phyloP scores from a whole-genome alignment of 805 yeast species.

The Spathaspora arborariae region DNA sequence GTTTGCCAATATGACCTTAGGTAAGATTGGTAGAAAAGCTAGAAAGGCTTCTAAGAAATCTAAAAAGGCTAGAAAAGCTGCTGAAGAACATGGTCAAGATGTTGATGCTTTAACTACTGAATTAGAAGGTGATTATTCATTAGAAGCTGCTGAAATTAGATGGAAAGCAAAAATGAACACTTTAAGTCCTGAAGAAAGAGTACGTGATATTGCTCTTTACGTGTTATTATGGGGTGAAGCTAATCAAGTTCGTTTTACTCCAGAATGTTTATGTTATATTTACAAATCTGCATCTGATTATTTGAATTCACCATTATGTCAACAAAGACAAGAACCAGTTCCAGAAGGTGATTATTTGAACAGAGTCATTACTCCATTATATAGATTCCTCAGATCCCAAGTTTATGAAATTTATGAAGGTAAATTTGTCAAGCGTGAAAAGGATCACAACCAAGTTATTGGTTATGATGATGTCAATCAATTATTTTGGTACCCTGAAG shows the following conservation, averaged over 20 bases:
- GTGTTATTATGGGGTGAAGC: conserved; percentile 87
- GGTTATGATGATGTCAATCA: conserved; percentile 99
- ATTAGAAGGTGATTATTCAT: conserved; percentile 79
- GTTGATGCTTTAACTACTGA: conserved; percentile 60
- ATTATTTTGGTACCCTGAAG: conserved; percentile 99
- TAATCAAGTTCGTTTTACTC: conserved; percentile 89
- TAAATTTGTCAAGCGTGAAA: conserved; percentile 79
- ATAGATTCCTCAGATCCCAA: conserved; percentile 73
- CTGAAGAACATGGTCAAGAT: conserved; percentile 61
- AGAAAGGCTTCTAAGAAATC: conserved; percentile 79
- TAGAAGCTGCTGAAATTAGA: conserved; percentile 79
- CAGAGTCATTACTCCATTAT: conserved; percentile 88
- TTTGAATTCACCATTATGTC: conserved; percentile 83
- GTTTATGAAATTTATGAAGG: conserved; percentile 81
- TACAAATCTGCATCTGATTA: conserved; percentile 94
- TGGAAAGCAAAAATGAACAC: conserved; percentile 81
- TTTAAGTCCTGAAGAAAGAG: conserved; percentile 71
- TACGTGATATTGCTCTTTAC: conserved; percentile 73
- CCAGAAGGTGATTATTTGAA: conserved; percentile 91
- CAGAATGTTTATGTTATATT: conserved; percentile 87
- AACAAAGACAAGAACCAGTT: conserved; percentile 77
- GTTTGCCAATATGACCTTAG: conserved; percentile 74
- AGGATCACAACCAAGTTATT: conserved; percentile 72
- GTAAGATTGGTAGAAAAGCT: conserved; percentile 73
- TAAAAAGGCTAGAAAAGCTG: conserved; percentile 69